phyloP scores from a whole-genome alignment of 176 grass and related monocot genomes.

The Juncus effusus region DNA sequence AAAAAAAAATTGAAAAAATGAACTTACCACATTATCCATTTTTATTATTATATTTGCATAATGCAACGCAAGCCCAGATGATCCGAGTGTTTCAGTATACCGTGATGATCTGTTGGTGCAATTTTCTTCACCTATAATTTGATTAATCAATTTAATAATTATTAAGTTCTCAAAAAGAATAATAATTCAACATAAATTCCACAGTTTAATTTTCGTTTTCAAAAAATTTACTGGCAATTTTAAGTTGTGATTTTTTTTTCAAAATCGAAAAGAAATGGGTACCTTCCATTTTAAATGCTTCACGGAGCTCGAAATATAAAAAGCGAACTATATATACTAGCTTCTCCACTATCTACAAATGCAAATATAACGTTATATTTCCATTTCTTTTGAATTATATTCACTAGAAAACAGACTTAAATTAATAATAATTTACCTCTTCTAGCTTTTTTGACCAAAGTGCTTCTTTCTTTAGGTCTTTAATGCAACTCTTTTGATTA shows the following conservation, averaged over 20 bases:
- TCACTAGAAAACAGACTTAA: not conserved
- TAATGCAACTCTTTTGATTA: conserved; percentile 39
- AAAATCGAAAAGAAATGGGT: not conserved
- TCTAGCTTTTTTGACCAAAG: conserved; percentile 61
- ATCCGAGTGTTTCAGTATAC: conserved; percentile 33
- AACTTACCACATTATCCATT: conserved; percentile 42
- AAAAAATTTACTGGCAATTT: no score
- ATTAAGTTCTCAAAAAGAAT: conserved; percentile 4
- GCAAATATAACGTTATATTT: not conserved
- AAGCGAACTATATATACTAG: conserved; percentile 45
- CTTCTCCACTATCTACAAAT: conserved; percentile 50
- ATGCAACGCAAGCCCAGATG: conserved; percentile 44
- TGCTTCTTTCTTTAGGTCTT: conserved; percentile 46
- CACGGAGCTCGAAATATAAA: conserved; percentile 38
- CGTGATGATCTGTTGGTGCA: not conserved
- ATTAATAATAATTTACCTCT: conserved; percentile 32
- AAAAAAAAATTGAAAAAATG: no score
- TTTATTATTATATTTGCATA: conserved; percentile 55
- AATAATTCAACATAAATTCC: not conserved
- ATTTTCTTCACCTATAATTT: conserved; percentile 32
- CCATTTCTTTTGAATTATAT: no score
- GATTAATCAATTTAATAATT: not conserved
- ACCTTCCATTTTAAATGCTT: conserved; percentile 36
- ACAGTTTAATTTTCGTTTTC: no score
- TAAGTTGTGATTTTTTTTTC: no score